Conservation (phyloP, 2,329 filamentous ascomycete species). For the Ophiostoma australiae region DNA sequence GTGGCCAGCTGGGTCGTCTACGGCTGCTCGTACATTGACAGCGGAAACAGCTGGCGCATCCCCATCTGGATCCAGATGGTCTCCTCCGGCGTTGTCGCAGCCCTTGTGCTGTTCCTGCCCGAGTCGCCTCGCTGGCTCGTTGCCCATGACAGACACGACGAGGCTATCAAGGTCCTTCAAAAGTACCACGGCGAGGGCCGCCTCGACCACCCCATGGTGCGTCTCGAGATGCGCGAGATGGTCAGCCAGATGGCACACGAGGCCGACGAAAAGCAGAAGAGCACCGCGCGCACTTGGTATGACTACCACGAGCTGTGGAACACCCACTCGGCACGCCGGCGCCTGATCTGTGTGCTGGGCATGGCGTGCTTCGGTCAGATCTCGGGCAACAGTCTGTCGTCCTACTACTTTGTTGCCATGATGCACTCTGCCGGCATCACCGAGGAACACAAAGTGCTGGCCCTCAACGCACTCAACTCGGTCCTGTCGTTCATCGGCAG, state of each 20-base stretch:
- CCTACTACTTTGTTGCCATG: constrained; percentile 53
- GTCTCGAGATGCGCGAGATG: constrained; percentile 29
- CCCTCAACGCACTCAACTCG: constrained; percentile 50
- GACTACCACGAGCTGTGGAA: constrained; percentile 44
- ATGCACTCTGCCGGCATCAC: constrained; percentile 49
- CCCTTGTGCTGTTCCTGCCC: constrained; percentile 36
- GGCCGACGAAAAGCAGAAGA: constrained; percentile 34
- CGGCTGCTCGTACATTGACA: constrained; percentile 31
- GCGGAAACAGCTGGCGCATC: constrained; percentile 32
- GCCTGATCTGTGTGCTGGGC: constrained; percentile 39
- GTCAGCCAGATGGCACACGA: constrained; percentile 36
- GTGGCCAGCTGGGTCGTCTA: constrained; percentile 31
- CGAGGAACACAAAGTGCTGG: constrained; percentile 43
- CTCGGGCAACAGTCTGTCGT: constrained; percentile 45
- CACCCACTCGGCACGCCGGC: constrained; percentile 37
- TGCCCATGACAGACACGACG: constrained; percentile 34
- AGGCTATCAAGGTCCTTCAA: constrained; percentile 37
- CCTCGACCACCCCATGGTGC: constrained; percentile 34
- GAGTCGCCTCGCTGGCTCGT: constrained; percentile 46
- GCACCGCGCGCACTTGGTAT: constrained; percentile 39
- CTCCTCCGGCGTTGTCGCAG: constrained; percentile 32
- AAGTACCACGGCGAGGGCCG: constrained; percentile 50
- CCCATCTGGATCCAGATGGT: constrained; percentile 32
- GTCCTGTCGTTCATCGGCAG: constrained; percentile 49
- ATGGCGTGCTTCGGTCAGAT: constrained; percentile 38